Conservation (phyloP, 768 basidiomycete genomes). For the Trametes coccinea region DNA sequence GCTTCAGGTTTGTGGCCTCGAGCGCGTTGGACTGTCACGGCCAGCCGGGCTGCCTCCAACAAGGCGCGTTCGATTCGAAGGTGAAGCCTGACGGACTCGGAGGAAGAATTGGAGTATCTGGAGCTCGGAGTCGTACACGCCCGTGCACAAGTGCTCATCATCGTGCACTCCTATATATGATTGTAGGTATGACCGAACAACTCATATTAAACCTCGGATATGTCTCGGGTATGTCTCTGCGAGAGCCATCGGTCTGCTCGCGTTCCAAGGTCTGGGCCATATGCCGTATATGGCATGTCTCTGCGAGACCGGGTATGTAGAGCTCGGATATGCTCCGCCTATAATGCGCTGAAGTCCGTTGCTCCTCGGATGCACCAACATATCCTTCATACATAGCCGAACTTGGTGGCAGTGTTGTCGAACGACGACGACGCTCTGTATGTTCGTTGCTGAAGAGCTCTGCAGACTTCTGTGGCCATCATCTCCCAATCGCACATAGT, state of each 20-base stretch:
- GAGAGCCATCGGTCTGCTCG: background rate
- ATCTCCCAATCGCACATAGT: too few species aligned
- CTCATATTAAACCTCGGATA: background rate
- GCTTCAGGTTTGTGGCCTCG: too few species aligned
- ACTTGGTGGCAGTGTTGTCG: background rate
- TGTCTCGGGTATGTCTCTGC: background rate
- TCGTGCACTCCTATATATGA: too few species aligned
- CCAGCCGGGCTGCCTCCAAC: too few species aligned
- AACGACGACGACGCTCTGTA: background rate
- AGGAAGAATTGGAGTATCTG: too few species aligned
- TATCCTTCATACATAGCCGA: background rate
- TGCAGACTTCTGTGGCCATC: too few species aligned
- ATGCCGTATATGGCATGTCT: background rate
- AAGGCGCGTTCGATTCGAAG: too few species aligned
- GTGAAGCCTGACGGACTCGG: too few species aligned
- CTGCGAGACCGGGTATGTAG: background rate
- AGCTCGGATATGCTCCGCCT: background rate
- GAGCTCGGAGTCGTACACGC: too few species aligned
- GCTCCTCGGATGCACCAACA: background rate
- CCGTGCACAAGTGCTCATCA: too few species aligned
- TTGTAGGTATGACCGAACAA: too few species aligned
- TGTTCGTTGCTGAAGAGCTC: background rate
- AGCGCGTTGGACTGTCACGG: too few species aligned
- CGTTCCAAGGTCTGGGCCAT: background rate
- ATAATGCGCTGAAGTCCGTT: constrained; percentile 40